Base-by-base conservation (phyloP, 768 basidiomycete genomes). In the Lanmaoa rubissima region DNA sequence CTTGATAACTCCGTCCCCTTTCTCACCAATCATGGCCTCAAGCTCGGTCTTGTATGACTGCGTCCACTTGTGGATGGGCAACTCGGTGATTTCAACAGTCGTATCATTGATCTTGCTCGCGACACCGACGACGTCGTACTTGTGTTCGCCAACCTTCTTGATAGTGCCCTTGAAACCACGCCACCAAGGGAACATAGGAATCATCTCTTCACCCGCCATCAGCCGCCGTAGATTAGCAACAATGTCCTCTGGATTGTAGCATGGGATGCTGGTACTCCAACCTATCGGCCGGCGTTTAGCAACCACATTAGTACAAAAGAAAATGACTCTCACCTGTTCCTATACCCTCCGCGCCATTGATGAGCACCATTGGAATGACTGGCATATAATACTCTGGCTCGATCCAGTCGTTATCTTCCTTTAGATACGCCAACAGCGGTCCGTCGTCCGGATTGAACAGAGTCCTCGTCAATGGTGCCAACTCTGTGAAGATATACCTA, bases 361-460 rank as follows among this genome's bases (percentile, higher is more conserved):
- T 73, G 50, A 99, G 79, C 0, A 98, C 80, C 71, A 95, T 78
- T 0, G 97, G 97, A 2, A 99, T 65, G 41, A 94, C 73, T 17
- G 97, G 96, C 75, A 98, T 79, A 68, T 97, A 99, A 74, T 85
- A 98, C 64, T 94, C 92, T 1, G 97, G 97, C 70, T 99, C 96
- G 61, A 99, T 93, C 51, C 76, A 65, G 44, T 80, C 75, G 24
- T 90, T 91, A 53, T 99, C 96, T 52, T 99, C 97, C 67, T 82
- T 87, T 63, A 92, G 84, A 64, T 86, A 84, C 13, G 81, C 86
- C 62, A 98, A 80, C n/a, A 98, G 73, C 0, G 88, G 82, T 63
- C 96, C 94, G 64, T 99, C 97, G 41, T 81, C 79, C 0, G 90
- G 79, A 65, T 94, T 84, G 78, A 90, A 96, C 49, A 98, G 67